Evolutionary conservation across 108 stramenopile species (phyloP).

Genomic region (Skeletonema marinoi): DNA sequence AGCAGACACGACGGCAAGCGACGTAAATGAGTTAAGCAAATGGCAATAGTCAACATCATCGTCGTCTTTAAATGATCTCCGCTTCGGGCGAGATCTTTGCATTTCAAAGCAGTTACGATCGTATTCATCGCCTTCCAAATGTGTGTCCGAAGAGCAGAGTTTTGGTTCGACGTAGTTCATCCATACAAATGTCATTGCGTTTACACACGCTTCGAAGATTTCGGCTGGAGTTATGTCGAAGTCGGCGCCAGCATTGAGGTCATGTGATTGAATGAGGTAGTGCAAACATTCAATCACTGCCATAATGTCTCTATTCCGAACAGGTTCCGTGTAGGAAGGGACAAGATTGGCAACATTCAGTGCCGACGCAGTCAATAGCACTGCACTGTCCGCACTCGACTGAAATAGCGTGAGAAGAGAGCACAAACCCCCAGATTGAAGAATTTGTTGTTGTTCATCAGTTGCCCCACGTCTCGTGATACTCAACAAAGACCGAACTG

Average conservation of each 20-base stretch:
- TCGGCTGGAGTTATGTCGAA: conserved; percentile 45
- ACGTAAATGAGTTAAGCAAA: conserved; percentile 9
- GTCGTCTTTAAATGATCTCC: not conserved
- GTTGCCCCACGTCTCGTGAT: not conserved
- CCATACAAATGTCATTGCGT: conserved; percentile 57
- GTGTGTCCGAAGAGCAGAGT: not conserved
- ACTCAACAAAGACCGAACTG: not conserved
- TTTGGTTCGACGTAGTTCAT: conserved; percentile 47
- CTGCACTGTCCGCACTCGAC: conserved; percentile 18
- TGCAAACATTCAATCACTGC: conserved; percentile 62
- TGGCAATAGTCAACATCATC: conserved; percentile 1
- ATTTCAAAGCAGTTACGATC: conserved; percentile 42
- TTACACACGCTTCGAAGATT: conserved; percentile 45
- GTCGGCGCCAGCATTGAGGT: conserved; percentile 16
- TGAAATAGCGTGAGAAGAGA: conserved; percentile 62
- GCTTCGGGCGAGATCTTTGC: not conserved
- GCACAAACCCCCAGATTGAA: conserved; percentile 60
- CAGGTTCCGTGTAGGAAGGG: conserved; percentile 46
- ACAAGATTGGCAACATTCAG: conserved; percentile 61
- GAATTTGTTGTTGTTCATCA: not conserved
- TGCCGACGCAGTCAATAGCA: conserved; percentile 52
- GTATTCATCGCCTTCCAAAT: conserved; percentile 2
- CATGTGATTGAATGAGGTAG: conserved; percentile 36
- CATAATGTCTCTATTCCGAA: conserved; percentile 34
- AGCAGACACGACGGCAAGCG: not conserved